Conservation (phyloP, 1,139 yeast species). For the Arxiozyma bovina region DNA sequence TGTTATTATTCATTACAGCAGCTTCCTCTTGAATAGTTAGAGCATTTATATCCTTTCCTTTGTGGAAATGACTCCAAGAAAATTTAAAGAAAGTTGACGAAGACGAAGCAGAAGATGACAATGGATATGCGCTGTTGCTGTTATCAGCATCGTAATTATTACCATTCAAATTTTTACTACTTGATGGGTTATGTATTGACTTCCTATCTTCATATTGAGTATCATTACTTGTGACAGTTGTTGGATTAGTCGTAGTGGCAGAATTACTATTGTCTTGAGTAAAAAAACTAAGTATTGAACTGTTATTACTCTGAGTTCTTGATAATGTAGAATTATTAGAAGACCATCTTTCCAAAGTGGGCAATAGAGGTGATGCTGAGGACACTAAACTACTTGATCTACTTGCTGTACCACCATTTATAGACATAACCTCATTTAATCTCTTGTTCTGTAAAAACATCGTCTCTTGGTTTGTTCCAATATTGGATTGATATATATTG, state of each 20-base stretch:
- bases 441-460: background rate
- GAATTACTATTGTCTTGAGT: slow-evolving; percentile 7
- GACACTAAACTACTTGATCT: background rate
- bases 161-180: background rate
- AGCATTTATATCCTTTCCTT: slow-evolving; percentile 10
- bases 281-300: slow-evolving; percentile 20
- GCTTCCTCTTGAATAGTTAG: slow-evolving; percentile 3
- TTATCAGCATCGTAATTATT: slow-evolving; percentile 1
- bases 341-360: slow-evolving; percentile 20
- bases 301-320: slow-evolving; percentile 26
- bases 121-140: slow-evolving; percentile 5
- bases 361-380: slow-evolving; percentile 8
- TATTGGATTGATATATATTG: background rate
- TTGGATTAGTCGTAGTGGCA: background rate
- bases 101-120: slow-evolving; percentile 1
- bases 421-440: background rate
- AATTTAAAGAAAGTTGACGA: slow-evolving; percentile 22
- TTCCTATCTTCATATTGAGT: background rate
- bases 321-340: slow-evolving; percentile 24
- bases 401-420: background rate
- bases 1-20: slow-evolving; percentile 10
- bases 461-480: background rate
- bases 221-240: background rate
- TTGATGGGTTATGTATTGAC: background rate
- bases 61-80: slow-evolving; percentile 27